Evolutionary conservation across 73 alveolate genomes (phyloP).

Genomic region (Urostyla sp.): DNA sequence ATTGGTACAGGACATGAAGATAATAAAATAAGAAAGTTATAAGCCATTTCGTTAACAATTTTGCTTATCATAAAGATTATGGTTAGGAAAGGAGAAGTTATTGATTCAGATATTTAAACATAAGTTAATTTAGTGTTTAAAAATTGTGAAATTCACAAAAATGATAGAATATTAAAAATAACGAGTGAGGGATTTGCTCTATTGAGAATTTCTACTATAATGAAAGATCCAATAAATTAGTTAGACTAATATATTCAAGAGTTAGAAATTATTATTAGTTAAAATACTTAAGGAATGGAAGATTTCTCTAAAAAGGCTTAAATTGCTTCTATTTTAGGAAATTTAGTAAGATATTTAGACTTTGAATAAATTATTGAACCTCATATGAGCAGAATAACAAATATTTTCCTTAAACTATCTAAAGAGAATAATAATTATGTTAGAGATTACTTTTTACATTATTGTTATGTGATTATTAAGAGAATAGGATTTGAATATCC

Average conservation of each 20-base stretch:
- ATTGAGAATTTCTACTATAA: background rate
- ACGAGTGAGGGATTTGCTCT: slow-evolving; percentile 10
- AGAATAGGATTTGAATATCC: slow-evolving; percentile 15
- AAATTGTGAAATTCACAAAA: slow-evolving; percentile 17
- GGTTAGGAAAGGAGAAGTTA: slow-evolving; percentile 8
- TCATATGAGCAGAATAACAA: background rate
- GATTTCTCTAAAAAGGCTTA: slow-evolving; percentile 32
- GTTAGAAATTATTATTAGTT: background rate
- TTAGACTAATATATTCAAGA: slow-evolving; percentile 3
- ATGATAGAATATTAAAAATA: slow-evolving; percentile 6
- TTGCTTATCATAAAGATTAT: background rate
- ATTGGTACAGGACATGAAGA: too few species aligned
- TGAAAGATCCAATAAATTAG: slow-evolving; percentile 11
- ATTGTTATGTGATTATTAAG: slow-evolving; percentile 4
- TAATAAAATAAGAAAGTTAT: slow-evolving; percentile 12
- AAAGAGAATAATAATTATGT: slow-evolving; percentile 36
- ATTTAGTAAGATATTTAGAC: slow-evolving; percentile 12
- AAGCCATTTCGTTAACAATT: background rate
- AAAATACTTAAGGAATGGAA: background rate
- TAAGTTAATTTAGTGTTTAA: background rate
- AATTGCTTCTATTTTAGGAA: background rate
- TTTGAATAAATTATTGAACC: slow-evolving; percentile 16
- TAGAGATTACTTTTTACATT: slow-evolving; percentile 22
- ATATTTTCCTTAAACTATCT: background rate
- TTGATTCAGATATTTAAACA: background rate